Base-by-base conservation (phyloP, 306 rosid species). In the Sicyos edulis region DNA sequence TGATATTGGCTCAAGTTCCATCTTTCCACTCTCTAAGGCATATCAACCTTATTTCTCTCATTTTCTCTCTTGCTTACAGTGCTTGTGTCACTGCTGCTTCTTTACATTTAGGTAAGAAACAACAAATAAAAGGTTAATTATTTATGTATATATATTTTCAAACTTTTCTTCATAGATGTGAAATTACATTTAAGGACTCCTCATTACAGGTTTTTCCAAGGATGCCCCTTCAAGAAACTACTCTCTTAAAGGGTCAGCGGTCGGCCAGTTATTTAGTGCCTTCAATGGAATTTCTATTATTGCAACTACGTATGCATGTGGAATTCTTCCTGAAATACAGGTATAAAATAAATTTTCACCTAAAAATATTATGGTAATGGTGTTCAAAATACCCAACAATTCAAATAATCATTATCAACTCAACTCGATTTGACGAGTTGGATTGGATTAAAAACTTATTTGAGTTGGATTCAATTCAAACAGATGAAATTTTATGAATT, bases 291-390 rank as follows among this genome's bases (percentile, higher is more conserved):
- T 92, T 71, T 85, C 95, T 13, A 92, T 89, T 78, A 89, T 89
- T 10, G 78, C 87, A 7, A 88, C 92, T 13, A 55, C 84, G 11
- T 92, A 83, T 62, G 95, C 89, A 3, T 79, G 90, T 78, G 96
- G 96, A 76, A 89, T 92, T 54, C 76, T 92, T 65, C 92, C 97
- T 5, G 96, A 92, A 80, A 88, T 92, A 47, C 97, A 89, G 85
- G 97, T 40, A 6, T 40, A 40, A 6, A 40, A 6, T 40, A 32
- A 32, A 32, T 32, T 32, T 5, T 0, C 37, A 1, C 5, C 5
- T 32, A 1, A 32, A 32, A 2, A 4, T 1, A 32, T 32, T 32
- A 32, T 32, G 37, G 37, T 26, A 26, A 26, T 26, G 29, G 29
- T 26, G 29, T 26, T 26, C 29, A 26, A 26, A 26, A 26, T 1